Evolutionary conservation across 805 yeast species (phyloP).

Genomic region (Metschnikowia santaceciliae): DNA sequence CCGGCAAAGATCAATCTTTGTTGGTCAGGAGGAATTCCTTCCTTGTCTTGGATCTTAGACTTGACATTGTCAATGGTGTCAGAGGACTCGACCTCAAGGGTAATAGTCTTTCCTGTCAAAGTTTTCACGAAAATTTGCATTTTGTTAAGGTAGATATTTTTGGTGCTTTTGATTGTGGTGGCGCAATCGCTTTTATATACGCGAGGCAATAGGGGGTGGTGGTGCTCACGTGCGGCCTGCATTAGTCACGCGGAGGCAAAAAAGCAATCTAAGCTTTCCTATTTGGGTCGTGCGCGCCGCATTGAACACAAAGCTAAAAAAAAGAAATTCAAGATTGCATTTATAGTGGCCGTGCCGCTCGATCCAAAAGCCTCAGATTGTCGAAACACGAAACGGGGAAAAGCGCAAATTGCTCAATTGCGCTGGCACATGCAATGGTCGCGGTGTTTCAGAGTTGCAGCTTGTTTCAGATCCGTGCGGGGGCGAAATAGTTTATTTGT

Average conservation of each 20-base stretch:
- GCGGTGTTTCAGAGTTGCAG: not conserved
- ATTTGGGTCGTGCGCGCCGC: constrained; percentile 1
- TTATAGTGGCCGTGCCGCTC: not conserved
- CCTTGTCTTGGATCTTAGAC: not conserved
- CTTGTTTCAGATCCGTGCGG: not conserved
- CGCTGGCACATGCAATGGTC: not conserved
- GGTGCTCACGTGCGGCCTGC: constrained; percentile 15
- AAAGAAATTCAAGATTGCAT: not conserved
- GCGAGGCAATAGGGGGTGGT: constrained; percentile 15
- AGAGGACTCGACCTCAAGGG: constrained; percentile 95
- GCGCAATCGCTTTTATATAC: constrained; percentile 22
- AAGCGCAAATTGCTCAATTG: not conserved
- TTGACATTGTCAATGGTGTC: constrained; percentile 93
- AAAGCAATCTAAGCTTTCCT: constrained; percentile 14
- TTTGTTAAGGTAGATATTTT: constrained; percentile 6
- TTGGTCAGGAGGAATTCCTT: constrained; percentile 8
- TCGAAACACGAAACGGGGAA: not conserved
- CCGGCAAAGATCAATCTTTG: constrained; percentile 45
- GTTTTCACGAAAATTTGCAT: constrained; percentile 42
- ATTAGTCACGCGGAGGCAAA: constrained; percentile 17
- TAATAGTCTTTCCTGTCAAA: constrained; percentile 61
- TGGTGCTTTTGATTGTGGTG: constrained; percentile 3
- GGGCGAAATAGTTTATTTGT: too few relatives aligned
- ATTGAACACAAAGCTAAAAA: not conserved
- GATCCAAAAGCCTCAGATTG: not conserved